Base-by-base conservation (phyloP, 2,329 filamentous ascomycete species). In the Paramyrothecium sp. region DNA sequence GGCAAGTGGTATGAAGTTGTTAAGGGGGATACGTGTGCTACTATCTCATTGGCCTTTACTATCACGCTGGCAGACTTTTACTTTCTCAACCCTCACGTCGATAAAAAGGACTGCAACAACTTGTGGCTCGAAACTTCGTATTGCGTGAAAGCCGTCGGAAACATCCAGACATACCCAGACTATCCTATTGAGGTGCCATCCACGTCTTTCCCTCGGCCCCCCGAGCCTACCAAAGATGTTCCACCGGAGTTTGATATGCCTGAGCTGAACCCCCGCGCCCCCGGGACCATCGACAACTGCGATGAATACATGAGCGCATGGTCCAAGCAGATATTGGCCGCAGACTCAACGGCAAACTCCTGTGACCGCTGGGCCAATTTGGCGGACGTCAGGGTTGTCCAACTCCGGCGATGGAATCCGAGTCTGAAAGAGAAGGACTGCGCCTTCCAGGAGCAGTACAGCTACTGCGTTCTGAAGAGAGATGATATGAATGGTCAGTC, bases 1-100 rank as follows among this genome's bases (percentile, higher is more conserved):
- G n/a, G n/a, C n/a, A 50, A 23, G 47, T 50, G 21, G n/a, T 50
- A 50, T 22, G 47, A 50, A n/a, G 21, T 50, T 16, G n/a, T 20
- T 7, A 22, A 23, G 16, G 47, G 23, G 22, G 56, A 58, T 49
- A 46, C 26, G 8, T 58, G 52, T 23, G 20, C 46, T 23, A 16
- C 48, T 7, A 52, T 58, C 20, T 53, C 49, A 11, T 13, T 53
- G 17, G 38, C 34, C 10, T 21, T 47, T n/a, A 48, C 46, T n/a
- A 56, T 60, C 48, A 23, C 54, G 5, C 47, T 60, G 22, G 10
- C 21, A 2, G 58, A 60, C 47, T 56, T 60, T 12, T 54, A 41
- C 41, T 60, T 60, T 41, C 56, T 60, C 38, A 60, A 60, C 56
- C 33, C 54, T 12, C 23, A 13, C 2, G 21, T 60, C 17, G 50